Conservation (phyloP, 257 asterid species). For the Solanum neorickii region DNA sequence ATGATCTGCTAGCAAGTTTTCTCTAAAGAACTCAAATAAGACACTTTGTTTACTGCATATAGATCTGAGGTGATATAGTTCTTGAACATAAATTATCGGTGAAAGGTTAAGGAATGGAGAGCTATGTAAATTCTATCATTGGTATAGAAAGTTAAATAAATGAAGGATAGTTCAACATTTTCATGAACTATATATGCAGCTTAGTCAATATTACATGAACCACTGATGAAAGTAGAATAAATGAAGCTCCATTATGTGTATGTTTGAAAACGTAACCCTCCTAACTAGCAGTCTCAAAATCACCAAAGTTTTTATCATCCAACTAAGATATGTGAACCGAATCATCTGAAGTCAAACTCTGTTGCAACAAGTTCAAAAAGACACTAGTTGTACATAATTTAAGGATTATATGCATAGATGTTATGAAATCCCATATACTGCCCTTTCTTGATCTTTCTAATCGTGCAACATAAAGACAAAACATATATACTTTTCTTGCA, state of each 20-base stretch:
- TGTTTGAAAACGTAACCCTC: no score
- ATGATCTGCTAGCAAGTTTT: conserved; percentile 10
- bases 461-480: background rate
- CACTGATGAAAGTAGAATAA: background rate
- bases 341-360: no score
- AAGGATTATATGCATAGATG: conserved; percentile 27
- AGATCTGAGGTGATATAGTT: background rate
- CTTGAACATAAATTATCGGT: background rate
- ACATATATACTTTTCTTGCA: no score
- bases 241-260: background rate
- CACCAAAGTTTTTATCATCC: no score
- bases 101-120: background rate
- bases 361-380: no score
- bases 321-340: no score
- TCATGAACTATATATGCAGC: background rate
- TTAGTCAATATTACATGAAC: background rate
- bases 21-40: background rate
- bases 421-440: conserved; percentile 40
- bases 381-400: background rate
- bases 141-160: background rate
- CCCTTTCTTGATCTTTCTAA: conserved; percentile 19
- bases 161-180: background rate
- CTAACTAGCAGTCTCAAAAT: no score
- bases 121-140: background rate
- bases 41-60: background rate